Evolutionary conservation across 2,329 filamentous ascomycete species (phyloP).

Genomic region (Cladosporium sp.): DNA sequence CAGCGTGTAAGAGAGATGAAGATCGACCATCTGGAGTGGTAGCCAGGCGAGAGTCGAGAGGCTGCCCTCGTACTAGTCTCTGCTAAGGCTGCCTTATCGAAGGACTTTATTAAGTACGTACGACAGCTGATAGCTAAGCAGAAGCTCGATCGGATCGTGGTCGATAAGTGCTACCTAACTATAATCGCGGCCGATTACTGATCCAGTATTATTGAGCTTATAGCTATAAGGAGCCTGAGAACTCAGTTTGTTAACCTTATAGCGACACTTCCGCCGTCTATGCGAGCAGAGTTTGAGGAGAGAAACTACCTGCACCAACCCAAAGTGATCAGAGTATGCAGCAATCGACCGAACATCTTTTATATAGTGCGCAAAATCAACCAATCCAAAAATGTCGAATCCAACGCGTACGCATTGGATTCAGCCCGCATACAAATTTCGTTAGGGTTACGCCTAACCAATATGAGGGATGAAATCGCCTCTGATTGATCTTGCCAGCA

Average conservation of each 20-base stretch:
- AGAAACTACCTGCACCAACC: not conserved
- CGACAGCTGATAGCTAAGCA: not conserved
- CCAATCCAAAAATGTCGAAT: conserved; percentile 1
- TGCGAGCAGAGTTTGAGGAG: not conserved
- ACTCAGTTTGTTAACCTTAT: conserved; percentile 10
- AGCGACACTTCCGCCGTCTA: conserved; percentile 4
- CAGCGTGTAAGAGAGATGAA: conserved; percentile 5
- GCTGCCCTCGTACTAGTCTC: not conserved
- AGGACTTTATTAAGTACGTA: not conserved
- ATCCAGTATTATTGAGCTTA: not conserved
- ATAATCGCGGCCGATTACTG: not conserved
- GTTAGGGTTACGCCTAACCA: no score
- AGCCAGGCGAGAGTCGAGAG: not conserved
- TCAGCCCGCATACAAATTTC: not conserved
- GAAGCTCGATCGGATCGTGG: not conserved
- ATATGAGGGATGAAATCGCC: no score
- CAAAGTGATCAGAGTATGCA: not conserved
- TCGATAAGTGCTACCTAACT: not conserved
- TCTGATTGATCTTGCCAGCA: not conserved
- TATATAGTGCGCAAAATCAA: conserved; percentile 4
- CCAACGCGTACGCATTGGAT: not conserved
- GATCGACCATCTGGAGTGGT: not conserved
- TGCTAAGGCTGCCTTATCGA: not conserved
- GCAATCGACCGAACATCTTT: conserved; percentile 8
- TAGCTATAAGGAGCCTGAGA: not conserved